Conservation (phyloP, 805 yeast species). For the Clavispora fructus region DNA sequence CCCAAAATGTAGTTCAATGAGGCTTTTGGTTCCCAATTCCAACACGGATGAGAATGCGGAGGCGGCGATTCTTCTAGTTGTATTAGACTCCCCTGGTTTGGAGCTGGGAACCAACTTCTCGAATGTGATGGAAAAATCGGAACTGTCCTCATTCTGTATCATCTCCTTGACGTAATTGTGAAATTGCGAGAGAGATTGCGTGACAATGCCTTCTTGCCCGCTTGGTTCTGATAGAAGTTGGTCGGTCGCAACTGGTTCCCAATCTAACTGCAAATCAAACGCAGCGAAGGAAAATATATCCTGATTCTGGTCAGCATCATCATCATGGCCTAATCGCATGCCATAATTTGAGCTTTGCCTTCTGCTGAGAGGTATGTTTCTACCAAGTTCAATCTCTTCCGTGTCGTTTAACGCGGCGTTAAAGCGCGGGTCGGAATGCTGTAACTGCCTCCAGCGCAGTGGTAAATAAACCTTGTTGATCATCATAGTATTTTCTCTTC, state of each 20-base stretch:
- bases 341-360: neutral
- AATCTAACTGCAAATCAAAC: neutral
- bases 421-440: neutral
- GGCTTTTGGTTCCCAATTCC: conserved; percentile 5
- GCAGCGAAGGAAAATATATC: neutral
- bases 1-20: neutral
- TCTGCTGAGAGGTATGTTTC: neutral
- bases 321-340: neutral
- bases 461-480: neutral
- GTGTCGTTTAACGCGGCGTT: neutral
- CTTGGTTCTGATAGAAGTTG: neutral
- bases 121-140: neutral
- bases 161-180: neutral
- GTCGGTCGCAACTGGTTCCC: neutral
- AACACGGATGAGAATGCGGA: conserved; percentile 11
- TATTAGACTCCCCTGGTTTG: neutral
- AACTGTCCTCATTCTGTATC: neutral
- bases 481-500: neutral
- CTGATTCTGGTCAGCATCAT: neutral
- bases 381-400: conserved; percentile 12
- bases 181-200: neutral
- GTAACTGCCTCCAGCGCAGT: neutral
- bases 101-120: neutral
- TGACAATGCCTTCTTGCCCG: neutral
- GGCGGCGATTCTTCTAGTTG: conserved; percentile 8